These are phyloP conservation scores for Daldinia grandis DNA, from an alignment of 495 filamentous ascomycete species.

Conservation along the genomic window DNA sequence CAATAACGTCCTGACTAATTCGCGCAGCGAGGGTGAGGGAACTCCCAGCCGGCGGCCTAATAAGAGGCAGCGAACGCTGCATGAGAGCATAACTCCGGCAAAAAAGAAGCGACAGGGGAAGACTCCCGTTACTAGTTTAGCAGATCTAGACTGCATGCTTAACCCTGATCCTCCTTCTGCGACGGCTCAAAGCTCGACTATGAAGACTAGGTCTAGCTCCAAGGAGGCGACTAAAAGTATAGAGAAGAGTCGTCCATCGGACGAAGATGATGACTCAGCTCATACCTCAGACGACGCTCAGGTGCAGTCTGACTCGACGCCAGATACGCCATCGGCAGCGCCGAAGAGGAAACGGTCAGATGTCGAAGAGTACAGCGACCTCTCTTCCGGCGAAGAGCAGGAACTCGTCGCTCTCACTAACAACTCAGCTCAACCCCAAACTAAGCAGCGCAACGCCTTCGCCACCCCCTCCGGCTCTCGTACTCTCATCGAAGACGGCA, in stretches of 20 bases:
- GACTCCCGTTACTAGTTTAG: conserved; percentile 24
- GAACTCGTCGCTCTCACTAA: conserved; percentile 30
- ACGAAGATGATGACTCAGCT: conserved; percentile 8
- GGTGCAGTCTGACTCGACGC: background rate
- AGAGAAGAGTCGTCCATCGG: background rate
- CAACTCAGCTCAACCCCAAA: conserved; percentile 15
- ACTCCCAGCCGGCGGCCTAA: conserved; percentile 17
- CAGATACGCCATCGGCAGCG: background rate
- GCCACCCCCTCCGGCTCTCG: conserved; percentile 14
- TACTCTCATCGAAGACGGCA: conserved; percentile 19
- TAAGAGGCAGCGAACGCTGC: conserved; percentile 38
- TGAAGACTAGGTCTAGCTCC: background rate
- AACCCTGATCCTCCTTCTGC: conserved; percentile 15
- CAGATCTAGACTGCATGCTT: conserved; percentile 25
- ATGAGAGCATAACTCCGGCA: conserved; percentile 37
- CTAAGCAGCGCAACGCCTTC: conserved; percentile 22
- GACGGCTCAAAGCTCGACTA: background rate
- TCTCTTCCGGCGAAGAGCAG: conserved; percentile 37
- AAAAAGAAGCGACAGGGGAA: conserved; percentile 33
- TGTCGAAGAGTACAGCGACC: conserved; percentile 36
- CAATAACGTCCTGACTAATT: conserved; percentile 55
- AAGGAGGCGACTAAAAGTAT: background rate
- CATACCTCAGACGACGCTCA: background rate
- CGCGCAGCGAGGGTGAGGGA: conserved; percentile 42
- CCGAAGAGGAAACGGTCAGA: conserved; percentile 35